Percentiles rank a stretch among this genome's conserved stretches.
Conservation (phyloP, 805 yeast genomes). For the Candida sanyiensis region DNA sequence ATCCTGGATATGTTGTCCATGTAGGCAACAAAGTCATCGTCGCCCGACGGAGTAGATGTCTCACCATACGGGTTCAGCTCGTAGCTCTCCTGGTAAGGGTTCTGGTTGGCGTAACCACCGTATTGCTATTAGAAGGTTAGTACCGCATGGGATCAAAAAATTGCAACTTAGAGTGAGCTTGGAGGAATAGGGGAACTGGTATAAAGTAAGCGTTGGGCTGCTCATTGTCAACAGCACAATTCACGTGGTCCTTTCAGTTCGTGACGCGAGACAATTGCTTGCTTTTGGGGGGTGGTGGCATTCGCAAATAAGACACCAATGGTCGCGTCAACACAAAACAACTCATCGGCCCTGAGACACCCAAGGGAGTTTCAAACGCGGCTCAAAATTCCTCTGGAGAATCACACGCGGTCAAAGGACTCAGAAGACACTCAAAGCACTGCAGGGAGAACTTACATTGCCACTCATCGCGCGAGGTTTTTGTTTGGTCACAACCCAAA, state of each 20-base stretch:
- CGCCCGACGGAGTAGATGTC: constrained; percentile 16
- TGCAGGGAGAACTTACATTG: constrained; percentile 5
- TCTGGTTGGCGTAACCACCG: constrained; percentile 22
- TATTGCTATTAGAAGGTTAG: constrained; percentile 9
- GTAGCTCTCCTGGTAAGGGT: constrained; percentile 24
- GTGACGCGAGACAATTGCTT: too few relatives aligned
- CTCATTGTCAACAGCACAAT: too few relatives aligned
- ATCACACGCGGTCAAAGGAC: background rate
- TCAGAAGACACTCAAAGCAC: background rate
- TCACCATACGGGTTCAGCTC: constrained; percentile 15
- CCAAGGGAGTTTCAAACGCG: background rate
- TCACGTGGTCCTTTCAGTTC: too few relatives aligned
- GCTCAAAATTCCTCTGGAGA: background rate
- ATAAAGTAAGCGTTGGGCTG: too few relatives aligned
- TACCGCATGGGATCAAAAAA: too few relatives aligned
- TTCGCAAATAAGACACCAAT: too few relatives aligned
- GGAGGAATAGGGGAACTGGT: too few relatives aligned
- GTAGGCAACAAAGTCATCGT: constrained; percentile 55
- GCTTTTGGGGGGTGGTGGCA: too few relatives aligned
- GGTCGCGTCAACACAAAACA: too few relatives aligned
- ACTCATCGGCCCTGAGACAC: too few relatives aligned
- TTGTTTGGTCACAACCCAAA: background rate
- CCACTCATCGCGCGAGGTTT: constrained; percentile 6
- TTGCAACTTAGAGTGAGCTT: too few relatives aligned
- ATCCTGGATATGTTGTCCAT: constrained; percentile 65